These are phyloP conservation scores for Candida caryicola DNA, from an alignment of 805 yeast species.

Conservation along the genomic window DNA sequence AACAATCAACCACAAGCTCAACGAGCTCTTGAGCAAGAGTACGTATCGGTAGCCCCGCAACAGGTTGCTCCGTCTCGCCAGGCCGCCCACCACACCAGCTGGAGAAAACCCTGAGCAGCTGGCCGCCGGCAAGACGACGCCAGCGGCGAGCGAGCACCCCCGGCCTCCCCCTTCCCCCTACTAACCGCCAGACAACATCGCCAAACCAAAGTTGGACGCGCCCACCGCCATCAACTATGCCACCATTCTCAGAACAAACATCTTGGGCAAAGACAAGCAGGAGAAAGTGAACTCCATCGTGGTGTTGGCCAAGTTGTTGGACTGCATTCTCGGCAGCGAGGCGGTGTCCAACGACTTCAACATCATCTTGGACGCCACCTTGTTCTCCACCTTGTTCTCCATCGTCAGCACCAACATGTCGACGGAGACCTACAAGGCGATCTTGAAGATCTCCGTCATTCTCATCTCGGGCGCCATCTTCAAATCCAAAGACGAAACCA, in stretches of 20 bases:
- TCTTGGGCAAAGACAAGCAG: conserved; percentile 46
- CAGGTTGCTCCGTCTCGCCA: neutral
- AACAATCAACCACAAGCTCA: conserved; percentile 42
- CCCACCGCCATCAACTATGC: conserved; percentile 34
- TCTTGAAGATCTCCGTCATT: conserved; percentile 41
- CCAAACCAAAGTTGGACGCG: conserved; percentile 31
- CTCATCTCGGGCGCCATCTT: conserved; percentile 45
- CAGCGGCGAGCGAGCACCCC: neutral
- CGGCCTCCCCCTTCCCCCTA: conserved; percentile 1
- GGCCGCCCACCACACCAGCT: too few species aligned
- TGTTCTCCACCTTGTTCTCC: conserved; percentile 41
- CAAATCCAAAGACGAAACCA: conserved; percentile 30
- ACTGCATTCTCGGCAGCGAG: conserved; percentile 38
- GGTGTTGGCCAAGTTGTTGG: conserved; percentile 52
- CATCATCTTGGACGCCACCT: conserved; percentile 35
- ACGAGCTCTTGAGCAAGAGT: conserved; percentile 40
- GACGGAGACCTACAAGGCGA: conserved; percentile 44
- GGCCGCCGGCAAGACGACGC: too few species aligned
- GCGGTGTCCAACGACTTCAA: conserved; percentile 37
- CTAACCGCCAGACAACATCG: conserved; percentile 21
- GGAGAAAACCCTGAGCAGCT: too few species aligned
- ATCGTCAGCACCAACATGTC: conserved; percentile 42
- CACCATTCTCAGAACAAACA: conserved; percentile 36
- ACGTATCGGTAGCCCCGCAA: conserved; percentile 15
- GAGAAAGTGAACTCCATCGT: conserved; percentile 53